phyloP scores from a whole-genome alignment of 2,329 filamentous ascomycete genomes.

The Trichoderma guizhouense region DNA sequence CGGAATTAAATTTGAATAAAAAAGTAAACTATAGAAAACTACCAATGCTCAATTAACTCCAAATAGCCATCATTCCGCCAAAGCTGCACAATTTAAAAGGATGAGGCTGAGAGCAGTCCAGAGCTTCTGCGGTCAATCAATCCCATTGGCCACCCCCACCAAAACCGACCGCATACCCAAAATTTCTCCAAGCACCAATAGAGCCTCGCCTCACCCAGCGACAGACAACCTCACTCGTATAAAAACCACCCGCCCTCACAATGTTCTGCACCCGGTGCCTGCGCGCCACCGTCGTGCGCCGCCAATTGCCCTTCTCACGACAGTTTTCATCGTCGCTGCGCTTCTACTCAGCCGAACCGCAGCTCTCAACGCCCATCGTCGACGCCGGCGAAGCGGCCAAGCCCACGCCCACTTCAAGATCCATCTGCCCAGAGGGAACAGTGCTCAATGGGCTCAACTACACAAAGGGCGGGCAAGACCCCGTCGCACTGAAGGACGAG shows the following conservation, averaged over 20 bases:
- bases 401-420: conserved; percentile 34
- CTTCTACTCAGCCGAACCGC: conserved; percentile 36
- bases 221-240: conserved; percentile 28
- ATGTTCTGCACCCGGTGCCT: conserved; percentile 50
- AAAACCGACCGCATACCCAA: conserved; percentile 25
- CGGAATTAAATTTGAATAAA: conserved; percentile 24
- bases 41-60: neutral
- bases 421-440: conserved; percentile 64
- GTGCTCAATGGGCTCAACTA: conserved; percentile 73
- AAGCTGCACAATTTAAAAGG: neutral
- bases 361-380: conserved; percentile 36
- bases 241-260: conserved; percentile 23
- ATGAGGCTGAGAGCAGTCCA: conserved; percentile 29
- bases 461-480: conserved; percentile 68
- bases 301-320: conserved; percentile 32
- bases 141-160: conserved; percentile 28
- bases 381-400: conserved; percentile 32
- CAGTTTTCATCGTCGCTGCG: conserved; percentile 41
- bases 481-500: conserved; percentile 68
- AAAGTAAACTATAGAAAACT: neutral
- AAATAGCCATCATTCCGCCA: neutral
- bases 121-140: conserved; percentile 13
- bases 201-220: conserved; percentile 27
- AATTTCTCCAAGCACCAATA: conserved; percentile 25
- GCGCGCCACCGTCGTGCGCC: conserved; percentile 37